Conservation (phyloP, 768 basidiomycete genomes). For the Russula brevipes region DNA sequence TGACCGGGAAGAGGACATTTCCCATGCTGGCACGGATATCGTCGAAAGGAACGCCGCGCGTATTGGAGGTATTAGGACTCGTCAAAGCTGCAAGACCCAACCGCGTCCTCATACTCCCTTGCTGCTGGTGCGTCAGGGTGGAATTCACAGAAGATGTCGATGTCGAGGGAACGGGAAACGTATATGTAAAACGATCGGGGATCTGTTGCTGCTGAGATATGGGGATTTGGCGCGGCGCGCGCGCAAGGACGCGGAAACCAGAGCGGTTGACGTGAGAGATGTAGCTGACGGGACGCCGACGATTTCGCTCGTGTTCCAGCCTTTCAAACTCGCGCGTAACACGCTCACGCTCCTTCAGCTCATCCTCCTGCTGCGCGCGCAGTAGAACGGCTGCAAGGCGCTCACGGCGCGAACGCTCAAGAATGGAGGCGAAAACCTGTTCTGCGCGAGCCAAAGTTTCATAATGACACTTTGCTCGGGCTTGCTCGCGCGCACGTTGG, state of each 20-base stretch:
- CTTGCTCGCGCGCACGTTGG: slow-evolving; percentile 9
- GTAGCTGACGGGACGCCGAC: neutral
- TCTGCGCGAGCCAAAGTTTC: slow-evolving; percentile 18
- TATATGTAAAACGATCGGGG: slow-evolving; percentile 22
- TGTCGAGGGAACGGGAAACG: slow-evolving; percentile 15
- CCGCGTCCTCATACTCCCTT: slow-evolving; percentile 12
- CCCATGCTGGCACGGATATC: slow-evolving; percentile 23
- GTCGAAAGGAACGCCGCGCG: slow-evolving; percentile 20
- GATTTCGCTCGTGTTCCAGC: slow-evolving; percentile 16
- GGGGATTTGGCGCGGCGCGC: neutral
- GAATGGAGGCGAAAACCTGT: slow-evolving; percentile 10
- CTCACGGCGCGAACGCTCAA: slow-evolving; percentile 23
- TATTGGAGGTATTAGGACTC: slow-evolving; percentile 7
- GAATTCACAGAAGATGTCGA: slow-evolving; percentile 1
- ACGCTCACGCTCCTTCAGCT: slow-evolving; percentile 7
- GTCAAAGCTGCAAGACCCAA: neutral
- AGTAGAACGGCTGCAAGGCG: slow-evolving; percentile 5
- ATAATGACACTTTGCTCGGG: slow-evolving; percentile 17
- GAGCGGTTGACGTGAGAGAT: neutral
- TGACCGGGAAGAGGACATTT: slow-evolving; percentile 18
- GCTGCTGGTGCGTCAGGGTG: slow-evolving; percentile 1
- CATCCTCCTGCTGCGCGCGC: slow-evolving; percentile 18
- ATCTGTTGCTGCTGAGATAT: neutral
- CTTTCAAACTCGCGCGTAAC: slow-evolving; percentile 11
- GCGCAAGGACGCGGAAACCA: slow-evolving; percentile 11